A percentile compares a stretch with the other conserved stretches of the same genome.
Conservation (phyloP, 2,329 filamentous ascomycete species). For the Microcyclosporella mali region DNA sequence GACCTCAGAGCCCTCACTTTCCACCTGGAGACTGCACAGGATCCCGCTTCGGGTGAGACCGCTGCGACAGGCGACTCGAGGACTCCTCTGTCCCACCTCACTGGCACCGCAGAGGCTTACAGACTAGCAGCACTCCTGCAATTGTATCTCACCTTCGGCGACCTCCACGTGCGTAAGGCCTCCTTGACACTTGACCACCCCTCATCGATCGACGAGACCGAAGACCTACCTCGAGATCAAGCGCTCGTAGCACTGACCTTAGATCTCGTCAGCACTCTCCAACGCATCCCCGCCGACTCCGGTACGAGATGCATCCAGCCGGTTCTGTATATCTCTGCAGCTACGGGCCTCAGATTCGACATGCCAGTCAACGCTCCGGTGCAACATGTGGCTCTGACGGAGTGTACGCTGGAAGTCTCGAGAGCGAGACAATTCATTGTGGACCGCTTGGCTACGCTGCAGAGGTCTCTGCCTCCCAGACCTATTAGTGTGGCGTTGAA, state of each 20-base stretch:
- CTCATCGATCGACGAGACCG: not conserved
- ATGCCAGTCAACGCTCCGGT: not conserved
- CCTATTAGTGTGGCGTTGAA: not conserved
- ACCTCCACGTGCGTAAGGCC: not conserved
- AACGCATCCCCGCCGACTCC: slow-evolving; percentile 7
- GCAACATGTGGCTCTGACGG: not conserved
- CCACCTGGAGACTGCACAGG: too few species aligned
- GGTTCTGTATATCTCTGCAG: slow-evolving; percentile 10
- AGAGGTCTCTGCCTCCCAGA: not conserved
- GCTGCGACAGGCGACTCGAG: slow-evolving; percentile 6
- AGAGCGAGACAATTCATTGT: not conserved
- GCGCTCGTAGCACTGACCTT: not conserved
- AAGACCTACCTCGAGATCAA: not conserved
- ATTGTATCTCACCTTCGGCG: slow-evolving; percentile 8
- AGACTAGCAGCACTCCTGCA: slow-evolving; percentile 10
- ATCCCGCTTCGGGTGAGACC: too few species aligned
- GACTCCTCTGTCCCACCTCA: slow-evolving; percentile 9
- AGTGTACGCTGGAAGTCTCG: not conserved
- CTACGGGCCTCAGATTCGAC: slow-evolving; percentile 4
- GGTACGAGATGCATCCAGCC: slow-evolving; percentile 12
- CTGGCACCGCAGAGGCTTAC: slow-evolving; percentile 11
- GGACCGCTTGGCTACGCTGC: not conserved
- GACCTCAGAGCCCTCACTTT: too few species aligned
- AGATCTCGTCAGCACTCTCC: slow-evolving; percentile 4
- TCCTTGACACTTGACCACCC: not conserved